Conservation (phyloP, 192 early-diverging fungal species). For the Entomortierella beljakovae region DNA sequence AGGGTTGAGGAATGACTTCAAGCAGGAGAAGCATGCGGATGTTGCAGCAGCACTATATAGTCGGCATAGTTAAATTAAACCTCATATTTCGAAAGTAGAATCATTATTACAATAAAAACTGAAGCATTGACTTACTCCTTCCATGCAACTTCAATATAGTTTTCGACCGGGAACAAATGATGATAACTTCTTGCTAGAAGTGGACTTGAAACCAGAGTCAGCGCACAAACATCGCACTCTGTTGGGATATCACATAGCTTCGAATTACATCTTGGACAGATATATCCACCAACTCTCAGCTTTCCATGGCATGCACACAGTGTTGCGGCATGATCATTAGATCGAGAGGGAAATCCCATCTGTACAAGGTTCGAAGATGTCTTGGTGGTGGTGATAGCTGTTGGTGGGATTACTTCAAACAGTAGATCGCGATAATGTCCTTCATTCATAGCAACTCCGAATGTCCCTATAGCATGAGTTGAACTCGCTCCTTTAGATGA, state of each 20-base stretch:
- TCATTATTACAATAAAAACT: neutral
- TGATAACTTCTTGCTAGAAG: conserved; percentile 94
- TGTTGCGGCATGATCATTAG: conserved; percentile 62
- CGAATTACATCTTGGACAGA: conserved; percentile 86
- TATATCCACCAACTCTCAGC: conserved; percentile 77
- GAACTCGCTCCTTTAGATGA: neutral
- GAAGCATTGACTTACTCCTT: conserved; percentile 46
- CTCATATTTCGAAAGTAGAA: neutral
- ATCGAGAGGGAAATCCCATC: conserved; percentile 91
- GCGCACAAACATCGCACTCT: conserved; percentile 90
- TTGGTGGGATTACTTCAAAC: conserved; percentile 91
- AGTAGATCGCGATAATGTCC: conserved; percentile 85
- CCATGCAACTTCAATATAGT: conserved; percentile 77
- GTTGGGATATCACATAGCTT: conserved; percentile 91
- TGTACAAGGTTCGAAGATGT: conserved; percentile 77
- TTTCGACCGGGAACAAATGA: conserved; percentile 93
- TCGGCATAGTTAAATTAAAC: neutral
- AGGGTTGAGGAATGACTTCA: conserved; percentile 54
- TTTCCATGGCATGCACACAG: conserved; percentile 88
- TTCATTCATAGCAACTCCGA: conserved; percentile 87
- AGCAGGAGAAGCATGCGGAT: conserved; percentile 62
- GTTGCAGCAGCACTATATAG: conserved; percentile 38
- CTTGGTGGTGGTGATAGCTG: conserved; percentile 68
- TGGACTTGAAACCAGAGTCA: conserved; percentile 91
- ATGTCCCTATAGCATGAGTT: conserved; percentile 67